These are phyloP conservation scores for Mycena vulgaris DNA, from an alignment of 768 basidiomycete genomes.

Conservation along the genomic window DNA sequence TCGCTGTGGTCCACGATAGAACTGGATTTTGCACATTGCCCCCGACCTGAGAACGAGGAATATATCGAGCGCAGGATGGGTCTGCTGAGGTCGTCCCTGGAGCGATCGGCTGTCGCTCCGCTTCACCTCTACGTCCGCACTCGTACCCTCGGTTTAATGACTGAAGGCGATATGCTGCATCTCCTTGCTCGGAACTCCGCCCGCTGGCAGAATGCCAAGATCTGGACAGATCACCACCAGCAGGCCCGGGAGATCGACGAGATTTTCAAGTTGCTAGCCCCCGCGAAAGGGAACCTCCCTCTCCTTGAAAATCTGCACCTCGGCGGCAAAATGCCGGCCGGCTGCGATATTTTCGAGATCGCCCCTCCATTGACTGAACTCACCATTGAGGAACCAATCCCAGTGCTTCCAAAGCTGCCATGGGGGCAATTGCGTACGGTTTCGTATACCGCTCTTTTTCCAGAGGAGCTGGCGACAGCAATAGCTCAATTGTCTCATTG, in stretches of 20 bases:
- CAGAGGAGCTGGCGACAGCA: background rate
- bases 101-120: background rate
- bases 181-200: background rate
- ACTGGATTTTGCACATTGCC: background rate
- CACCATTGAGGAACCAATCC: background rate
- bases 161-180: background rate
- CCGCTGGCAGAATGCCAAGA: slow-evolving; percentile 6
- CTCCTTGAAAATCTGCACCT: background rate
- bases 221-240: background rate
- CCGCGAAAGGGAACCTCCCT: background rate
- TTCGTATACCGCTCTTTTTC: background rate
- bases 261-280: background rate
- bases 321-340: background rate
- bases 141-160: background rate
- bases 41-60: background rate
- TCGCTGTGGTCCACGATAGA: background rate
- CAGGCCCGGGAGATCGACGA: no score
- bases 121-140: background rate
- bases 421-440: background rate
- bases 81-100: background rate
- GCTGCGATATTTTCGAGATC: no score
- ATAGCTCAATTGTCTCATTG: slow-evolving; percentile 1
- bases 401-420: background rate
- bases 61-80: background rate
- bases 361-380: no score